These are phyloP conservation scores for Penicillium sp. DNA, from an alignment of 2,329 filamentous ascomycete genomes.

Conservation along the genomic window DNA sequence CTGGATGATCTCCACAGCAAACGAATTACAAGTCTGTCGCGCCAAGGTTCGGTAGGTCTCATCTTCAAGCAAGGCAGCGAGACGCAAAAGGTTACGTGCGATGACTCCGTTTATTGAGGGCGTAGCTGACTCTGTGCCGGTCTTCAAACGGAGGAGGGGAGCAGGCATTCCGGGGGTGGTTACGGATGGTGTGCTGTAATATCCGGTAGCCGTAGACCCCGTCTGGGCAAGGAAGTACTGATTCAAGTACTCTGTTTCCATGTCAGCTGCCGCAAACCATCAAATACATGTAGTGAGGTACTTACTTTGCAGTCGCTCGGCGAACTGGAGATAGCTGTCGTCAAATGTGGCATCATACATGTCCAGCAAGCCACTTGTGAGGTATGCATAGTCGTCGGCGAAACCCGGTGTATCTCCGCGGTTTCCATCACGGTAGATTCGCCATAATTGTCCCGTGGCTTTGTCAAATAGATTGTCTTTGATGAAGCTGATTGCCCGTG, in stretches of 20 bases:
- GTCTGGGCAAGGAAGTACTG: conserved; percentile 72
- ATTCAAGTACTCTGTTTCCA: conserved; percentile 67
- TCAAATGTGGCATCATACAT: conserved; percentile 83
- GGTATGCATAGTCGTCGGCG: conserved; percentile 91
- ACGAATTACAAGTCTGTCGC: conserved; percentile 75
- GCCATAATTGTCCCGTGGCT: conserved; percentile 63
- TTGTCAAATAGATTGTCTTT: conserved; percentile 71
- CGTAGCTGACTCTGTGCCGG: conserved; percentile 90
- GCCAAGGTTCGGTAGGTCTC: conserved; percentile 66
- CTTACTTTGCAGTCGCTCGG: conserved; percentile 75
- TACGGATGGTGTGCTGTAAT: conserved; percentile 44
- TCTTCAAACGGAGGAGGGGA: conserved; percentile 80
- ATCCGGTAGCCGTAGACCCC: conserved; percentile 40
- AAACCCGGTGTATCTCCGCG: conserved; percentile 71
- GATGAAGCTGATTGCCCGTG: conserved; percentile 71
- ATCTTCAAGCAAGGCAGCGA: conserved; percentile 70
- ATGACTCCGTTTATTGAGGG: conserved; percentile 87
- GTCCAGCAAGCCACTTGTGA: conserved; percentile 79
- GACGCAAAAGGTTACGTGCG: conserved; percentile 82
- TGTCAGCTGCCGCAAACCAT: neutral
- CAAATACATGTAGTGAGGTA: neutral
- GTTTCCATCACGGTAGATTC: conserved; percentile 69
- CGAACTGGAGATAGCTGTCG: conserved; percentile 74
- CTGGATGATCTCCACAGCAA: conserved; percentile 88
- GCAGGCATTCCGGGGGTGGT: conserved; percentile 62